phyloP scores from a whole-genome alignment of 257 asterid species.

The Dorcoceras hygrometricum region DNA sequence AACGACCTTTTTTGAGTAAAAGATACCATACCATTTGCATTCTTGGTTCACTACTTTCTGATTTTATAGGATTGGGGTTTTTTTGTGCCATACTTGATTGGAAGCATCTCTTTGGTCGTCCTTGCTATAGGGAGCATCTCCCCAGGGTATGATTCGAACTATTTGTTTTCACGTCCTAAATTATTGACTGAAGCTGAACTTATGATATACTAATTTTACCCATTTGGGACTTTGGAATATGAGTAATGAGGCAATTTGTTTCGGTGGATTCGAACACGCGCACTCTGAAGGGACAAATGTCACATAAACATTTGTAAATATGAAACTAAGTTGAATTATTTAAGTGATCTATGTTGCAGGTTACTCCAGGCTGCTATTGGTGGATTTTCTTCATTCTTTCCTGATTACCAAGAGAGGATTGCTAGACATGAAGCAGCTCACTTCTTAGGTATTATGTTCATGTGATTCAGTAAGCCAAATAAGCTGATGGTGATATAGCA shows the following conservation, averaged over 20 bases:
- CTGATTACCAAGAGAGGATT: constrained; percentile 86
- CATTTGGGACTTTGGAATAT: neutral
- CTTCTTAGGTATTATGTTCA: constrained; percentile 62
- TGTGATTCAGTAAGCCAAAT: constrained; percentile 3
- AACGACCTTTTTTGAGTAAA: neutral
- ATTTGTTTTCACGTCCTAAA: constrained; percentile 11
- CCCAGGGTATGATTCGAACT: constrained; percentile 64
- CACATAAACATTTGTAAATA: neutral
- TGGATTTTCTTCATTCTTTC: constrained; percentile 78
- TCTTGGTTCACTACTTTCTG: constrained; percentile 23
- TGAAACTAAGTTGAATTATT: constrained; percentile 19
- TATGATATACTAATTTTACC: constrained; percentile 3
- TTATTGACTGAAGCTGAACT: constrained; percentile 10
- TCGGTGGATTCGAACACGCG: neutral
- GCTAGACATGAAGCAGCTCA: constrained; percentile 97
- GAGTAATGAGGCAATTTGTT: neutral
- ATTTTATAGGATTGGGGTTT: constrained; percentile 87
- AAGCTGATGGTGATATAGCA: constrained; percentile 8
- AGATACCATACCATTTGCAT: neutral
- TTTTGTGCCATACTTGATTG: constrained; percentile 87
- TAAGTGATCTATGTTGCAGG: constrained; percentile 36
- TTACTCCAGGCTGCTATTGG: constrained; percentile 95
- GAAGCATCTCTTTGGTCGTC: constrained; percentile 88
- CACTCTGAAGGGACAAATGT: neutral
- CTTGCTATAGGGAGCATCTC: constrained; percentile 87